phyloP scores from a whole-genome alignment of 1,284 basidiomycete genomes.

The Pyrrhoderma noxium region DNA sequence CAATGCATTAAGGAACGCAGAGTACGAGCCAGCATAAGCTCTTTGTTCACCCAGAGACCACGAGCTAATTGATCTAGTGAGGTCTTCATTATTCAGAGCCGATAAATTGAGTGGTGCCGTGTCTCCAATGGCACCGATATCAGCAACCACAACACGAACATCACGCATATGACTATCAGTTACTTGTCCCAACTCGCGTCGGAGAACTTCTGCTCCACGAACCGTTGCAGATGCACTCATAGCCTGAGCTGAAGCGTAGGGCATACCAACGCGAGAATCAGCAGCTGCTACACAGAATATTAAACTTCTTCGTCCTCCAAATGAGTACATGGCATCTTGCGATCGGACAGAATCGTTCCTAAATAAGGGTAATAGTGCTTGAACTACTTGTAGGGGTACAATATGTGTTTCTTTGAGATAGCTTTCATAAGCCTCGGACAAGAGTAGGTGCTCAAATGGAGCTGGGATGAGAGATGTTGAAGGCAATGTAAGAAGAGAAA shows the following conservation, averaged over 20 bases:
- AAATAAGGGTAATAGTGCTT: constrained; percentile 66
- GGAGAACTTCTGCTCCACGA: constrained; percentile 60
- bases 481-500: constrained; percentile 60
- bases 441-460: constrained; percentile 65
- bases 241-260: constrained; percentile 57
- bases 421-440: constrained; percentile 54
- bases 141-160: constrained; percentile 56
- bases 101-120: constrained; percentile 27
- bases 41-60: constrained; percentile 68
- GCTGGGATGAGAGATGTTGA: constrained; percentile 33
- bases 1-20: constrained; percentile 50
- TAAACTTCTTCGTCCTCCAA: constrained; percentile 50
- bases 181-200: constrained; percentile 53
- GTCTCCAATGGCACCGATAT: constrained; percentile 50
- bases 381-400: constrained; percentile 65
- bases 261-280: constrained; percentile 61
- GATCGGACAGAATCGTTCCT: constrained; percentile 50
- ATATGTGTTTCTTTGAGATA: constrained; percentile 67
- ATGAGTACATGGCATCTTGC: constrained; percentile 32
- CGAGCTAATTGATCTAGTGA: constrained; percentile 43
- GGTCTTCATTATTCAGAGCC: constrained; percentile 27
- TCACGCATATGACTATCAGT: constrained; percentile 49
- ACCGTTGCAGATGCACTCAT: constrained; percentile 68
- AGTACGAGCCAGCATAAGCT: constrained; percentile 46
- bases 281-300: constrained; percentile 64